Percentiles rank a stretch among this genome's conserved stretches.
Conservation (phyloP, 306 rosid genomes). For the Quercus variabilis region DNA sequence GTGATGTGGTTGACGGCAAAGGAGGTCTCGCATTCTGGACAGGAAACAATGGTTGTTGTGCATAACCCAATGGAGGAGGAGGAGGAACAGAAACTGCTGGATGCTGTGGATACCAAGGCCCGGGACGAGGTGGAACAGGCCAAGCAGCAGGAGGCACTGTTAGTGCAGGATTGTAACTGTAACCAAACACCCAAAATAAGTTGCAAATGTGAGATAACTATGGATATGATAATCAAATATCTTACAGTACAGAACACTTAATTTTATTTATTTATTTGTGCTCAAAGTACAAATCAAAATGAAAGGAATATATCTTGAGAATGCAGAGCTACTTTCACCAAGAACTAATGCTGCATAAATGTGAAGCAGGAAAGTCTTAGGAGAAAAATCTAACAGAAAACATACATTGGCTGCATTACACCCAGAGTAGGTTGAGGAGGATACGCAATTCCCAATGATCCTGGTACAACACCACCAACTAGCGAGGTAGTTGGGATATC, state of each 20-base stretch:
- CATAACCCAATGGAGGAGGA: constrained; percentile 58
- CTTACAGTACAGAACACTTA: neutral
- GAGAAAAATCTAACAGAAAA: constrained; percentile 4
- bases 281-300: neutral
- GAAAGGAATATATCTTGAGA: neutral
- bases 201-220: neutral
- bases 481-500: constrained; percentile 60
- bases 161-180: constrained; percentile 65
- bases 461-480: constrained; percentile 65
- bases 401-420: constrained; percentile 73
- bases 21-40: constrained; percentile 85
- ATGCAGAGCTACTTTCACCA: constrained; percentile 1
- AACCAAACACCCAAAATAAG: constrained; percentile 1
- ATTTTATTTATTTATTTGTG: neutral
- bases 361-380: neutral
- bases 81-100: constrained; percentile 72
- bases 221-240: neutral
- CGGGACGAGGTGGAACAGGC: constrained; percentile 81
- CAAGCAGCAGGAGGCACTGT: constrained; percentile 65
- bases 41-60: constrained; percentile 93
- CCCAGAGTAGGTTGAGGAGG: constrained; percentile 70
- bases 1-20: constrained; percentile 46
- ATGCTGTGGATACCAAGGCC: constrained; percentile 80
- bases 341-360: neutral
- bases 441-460: constrained; percentile 66